phyloP scores from a whole-genome alignment of 1,139 yeast species.

The Candida smagusa region DNA sequence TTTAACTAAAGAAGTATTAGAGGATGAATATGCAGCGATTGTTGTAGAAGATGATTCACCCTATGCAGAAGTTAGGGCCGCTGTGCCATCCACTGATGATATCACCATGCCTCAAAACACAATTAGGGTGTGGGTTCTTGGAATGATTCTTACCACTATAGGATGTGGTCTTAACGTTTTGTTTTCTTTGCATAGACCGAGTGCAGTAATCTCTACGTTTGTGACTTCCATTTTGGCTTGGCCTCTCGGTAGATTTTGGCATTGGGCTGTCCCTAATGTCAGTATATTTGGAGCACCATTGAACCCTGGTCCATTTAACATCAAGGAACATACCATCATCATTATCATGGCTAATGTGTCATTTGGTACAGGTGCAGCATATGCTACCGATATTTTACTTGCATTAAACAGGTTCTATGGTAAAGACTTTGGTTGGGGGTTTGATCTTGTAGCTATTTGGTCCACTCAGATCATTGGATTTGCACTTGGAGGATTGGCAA shows the following conservation, averaged over 20 bases:
- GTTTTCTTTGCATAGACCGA: slow-evolving; percentile 58
- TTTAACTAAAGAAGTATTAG: slow-evolving; percentile 15
- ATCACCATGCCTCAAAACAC: slow-evolving; percentile 55
- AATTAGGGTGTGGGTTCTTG: slow-evolving; percentile 56
- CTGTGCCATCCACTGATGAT: slow-evolving; percentile 63
- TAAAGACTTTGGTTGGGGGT: slow-evolving; percentile 48
- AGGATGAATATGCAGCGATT: slow-evolving; percentile 43
- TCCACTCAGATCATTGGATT: slow-evolving; percentile 63
- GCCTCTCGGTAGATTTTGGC: slow-evolving; percentile 59
- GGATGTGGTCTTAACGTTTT: slow-evolving; percentile 60
- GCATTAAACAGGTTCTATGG: slow-evolving; percentile 52
- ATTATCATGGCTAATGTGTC: slow-evolving; percentile 60
- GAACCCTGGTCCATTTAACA: slow-evolving; percentile 64
- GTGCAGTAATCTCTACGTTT: slow-evolving; percentile 49
- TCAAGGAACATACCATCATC: slow-evolving; percentile 62
- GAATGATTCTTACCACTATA: slow-evolving; percentile 51
- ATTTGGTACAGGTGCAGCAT: slow-evolving; percentile 58
- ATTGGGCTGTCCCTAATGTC: slow-evolving; percentile 41
- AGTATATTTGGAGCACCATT: slow-evolving; percentile 39
- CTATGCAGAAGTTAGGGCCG: slow-evolving; percentile 67
- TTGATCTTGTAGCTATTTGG: slow-evolving; percentile 47
- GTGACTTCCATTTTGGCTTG: slow-evolving; percentile 60
- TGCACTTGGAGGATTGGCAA: slow-evolving; percentile 58
- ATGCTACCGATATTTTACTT: slow-evolving; percentile 56
- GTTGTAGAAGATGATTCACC: slow-evolving; percentile 56